Base-by-base conservation (phyloP, 1,284 basidiomycete species). In the Trichosporon ovoides region DNA sequence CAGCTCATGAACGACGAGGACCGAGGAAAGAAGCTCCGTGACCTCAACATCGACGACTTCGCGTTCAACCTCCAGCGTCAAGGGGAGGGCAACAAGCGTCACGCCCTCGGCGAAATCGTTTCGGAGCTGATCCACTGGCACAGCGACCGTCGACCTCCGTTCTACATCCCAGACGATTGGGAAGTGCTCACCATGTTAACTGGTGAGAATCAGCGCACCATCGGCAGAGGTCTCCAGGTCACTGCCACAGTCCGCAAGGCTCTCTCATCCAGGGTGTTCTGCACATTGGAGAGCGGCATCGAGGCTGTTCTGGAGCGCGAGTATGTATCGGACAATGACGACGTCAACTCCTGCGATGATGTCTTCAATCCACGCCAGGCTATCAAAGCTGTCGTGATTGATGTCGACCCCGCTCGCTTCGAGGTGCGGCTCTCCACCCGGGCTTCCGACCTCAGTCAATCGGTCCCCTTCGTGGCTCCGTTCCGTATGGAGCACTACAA, bases 31-130 rank as follows among this genome's bases (percentile, higher is more conserved):
- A 97, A 95, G 78, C 81, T 99, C 18, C 83, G 87, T 57, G 91
- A 95, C 66, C 85, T 98, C 59, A 95, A 93, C 71, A 80, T 99
- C 64, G 95, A 98, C 74, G 93, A 98, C 74, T 98, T 98, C 72
- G 95, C 95, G 7, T 85, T 88, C 75, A 95, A 91, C 77, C 85
- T 98, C 68, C 88, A 87, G 68, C 66, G 68, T 14, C 68, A 75
- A 57, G 89, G 89, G 67, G 81, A 87, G 61, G 88, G 91, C 53
- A 86, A 86, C 72, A 97, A 96, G 78, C 86, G 92, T 10, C 84
- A 91, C 65, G 89, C 89, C 0, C 81, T 98, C 35, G 87, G 91
- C 71, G 82, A 91, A 60, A 96, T 98, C 71, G 87, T 89, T 35
- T 82, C 86, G 53, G 96, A 99, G 76, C 80, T 99, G n/a, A 80